Base-by-base conservation (phyloP, 345 rosid genomes). In the Populus davidiana region DNA sequence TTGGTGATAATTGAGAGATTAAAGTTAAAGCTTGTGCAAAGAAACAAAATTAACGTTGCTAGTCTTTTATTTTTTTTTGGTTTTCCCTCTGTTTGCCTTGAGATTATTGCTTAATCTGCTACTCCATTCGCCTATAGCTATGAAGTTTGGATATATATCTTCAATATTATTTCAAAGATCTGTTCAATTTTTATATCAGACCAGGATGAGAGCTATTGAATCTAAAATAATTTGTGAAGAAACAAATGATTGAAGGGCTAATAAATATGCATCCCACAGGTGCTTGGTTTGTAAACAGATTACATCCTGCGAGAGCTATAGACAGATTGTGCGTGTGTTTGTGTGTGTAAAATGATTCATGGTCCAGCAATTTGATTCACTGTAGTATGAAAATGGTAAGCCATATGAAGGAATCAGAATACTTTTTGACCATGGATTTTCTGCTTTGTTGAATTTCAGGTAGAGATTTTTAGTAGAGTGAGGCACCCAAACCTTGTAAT, bases 401-500 rank as follows among this genome's bases (percentile, higher is more conserved):
- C 18, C 6, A 14, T 4, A 14, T 4, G 5, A 14, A 3, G 52
- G 17, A 47, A 47, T 47, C 20, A 47, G 18, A 47, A 11, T 11
- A 16, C 18, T 39, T 73, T 64, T 25, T 61, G 31, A 49, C 50
- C 49, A 31, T 8, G 29, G 63, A 66, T 49, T 75, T 11, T 68
- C 20, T 18, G 31, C 11, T 33, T 64, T 49, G 73, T 43, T 54
- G 59, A 29, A 71, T 77, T 82, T 69, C 91, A 90, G 96, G 92
- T 89, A 33, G 97, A 91, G 85, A 71, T 89, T 73, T 83, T 93
- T 78, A 89, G 92, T 81, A 87, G 92, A 78, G 89, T 93, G 81
- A 88, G 98, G 83, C 99, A 95, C 89, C 98, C 98, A 59, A 87
- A 95, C 84, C 85, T 95, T 83, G 90, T 92, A 61, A 89, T 87